Percentiles rank a stretch among this genome's conserved stretches.
phyloP scores from a whole-genome alignment of 75 land plant genomes.

The Sequoia sempervirens region DNA sequence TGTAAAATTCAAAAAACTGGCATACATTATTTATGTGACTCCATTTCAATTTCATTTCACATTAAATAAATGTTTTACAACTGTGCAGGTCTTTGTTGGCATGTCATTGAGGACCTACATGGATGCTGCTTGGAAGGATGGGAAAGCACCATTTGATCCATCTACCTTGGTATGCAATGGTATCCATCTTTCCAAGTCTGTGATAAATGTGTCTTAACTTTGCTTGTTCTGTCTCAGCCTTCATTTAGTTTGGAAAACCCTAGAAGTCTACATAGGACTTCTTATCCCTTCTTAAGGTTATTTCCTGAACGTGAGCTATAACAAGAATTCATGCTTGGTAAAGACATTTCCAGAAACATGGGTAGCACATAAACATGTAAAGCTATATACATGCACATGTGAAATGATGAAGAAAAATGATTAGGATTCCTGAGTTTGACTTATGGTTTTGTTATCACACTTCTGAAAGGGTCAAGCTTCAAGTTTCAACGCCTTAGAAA shows the following conservation, averaged over 20 bases:
- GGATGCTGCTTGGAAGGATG: conserved; percentile 99
- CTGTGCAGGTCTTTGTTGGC: conserved; percentile 88
- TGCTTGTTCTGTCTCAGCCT: background rate
- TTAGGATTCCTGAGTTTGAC: background rate
- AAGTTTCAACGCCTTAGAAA: too few species aligned
- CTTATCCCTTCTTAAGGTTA: background rate
- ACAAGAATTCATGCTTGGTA: background rate
- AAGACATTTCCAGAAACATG: background rate
- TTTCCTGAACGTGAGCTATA: background rate
- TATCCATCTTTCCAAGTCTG: background rate
- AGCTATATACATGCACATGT: background rate
- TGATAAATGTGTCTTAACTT: background rate
- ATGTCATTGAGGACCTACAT: conserved; percentile 91
- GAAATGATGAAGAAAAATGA: background rate
- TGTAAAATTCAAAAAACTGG: background rate
- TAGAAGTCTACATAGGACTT: background rate
- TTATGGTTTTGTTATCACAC: background rate
- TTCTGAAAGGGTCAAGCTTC: background rate
- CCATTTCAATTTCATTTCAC: background rate
- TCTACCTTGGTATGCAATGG: conserved; percentile 75
- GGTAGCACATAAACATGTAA: background rate
- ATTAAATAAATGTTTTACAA: conserved; percentile 1
- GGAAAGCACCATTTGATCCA: conserved; percentile 99
- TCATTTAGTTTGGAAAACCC: too few species aligned
- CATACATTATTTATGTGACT: background rate